Evolutionary conservation across 345 rosid genomes (phyloP).

Genomic region (Camelina sativa): DNA sequence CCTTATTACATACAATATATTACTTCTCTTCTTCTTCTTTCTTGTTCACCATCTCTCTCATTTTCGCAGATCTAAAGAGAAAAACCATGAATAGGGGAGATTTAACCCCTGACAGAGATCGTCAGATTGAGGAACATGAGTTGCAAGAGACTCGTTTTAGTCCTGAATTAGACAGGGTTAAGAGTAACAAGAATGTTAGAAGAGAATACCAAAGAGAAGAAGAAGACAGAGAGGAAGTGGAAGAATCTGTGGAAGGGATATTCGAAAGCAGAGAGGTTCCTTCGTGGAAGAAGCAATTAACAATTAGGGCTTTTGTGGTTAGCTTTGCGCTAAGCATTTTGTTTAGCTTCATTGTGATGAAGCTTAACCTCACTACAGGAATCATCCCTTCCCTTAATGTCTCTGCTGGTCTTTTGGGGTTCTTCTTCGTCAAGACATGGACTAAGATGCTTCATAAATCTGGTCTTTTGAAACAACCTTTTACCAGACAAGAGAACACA

Average conservation of each 20-base stretch:
- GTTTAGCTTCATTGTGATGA: conserved; percentile 70
- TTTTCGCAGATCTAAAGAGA: conserved; percentile 32
- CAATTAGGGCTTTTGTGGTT: conserved; percentile 64
- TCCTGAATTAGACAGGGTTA: conserved; percentile 29
- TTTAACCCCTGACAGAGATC: conserved; percentile 38
- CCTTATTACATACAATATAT: conserved; percentile 18
- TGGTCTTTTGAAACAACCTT: conserved; percentile 72
- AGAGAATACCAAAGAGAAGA: conserved; percentile 30
- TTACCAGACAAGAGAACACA: conserved; percentile 85
- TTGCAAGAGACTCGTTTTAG: conserved; percentile 38
- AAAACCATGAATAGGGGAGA: conserved; percentile 29
- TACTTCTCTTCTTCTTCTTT: conserved; percentile 16
- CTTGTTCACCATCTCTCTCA: conserved; percentile 16
- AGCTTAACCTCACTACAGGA: conserved; percentile 72
- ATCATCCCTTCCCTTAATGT: conserved; percentile 78
- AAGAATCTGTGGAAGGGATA: conserved; percentile 52
- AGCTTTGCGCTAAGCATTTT: conserved; percentile 58
- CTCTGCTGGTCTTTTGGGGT: conserved; percentile 73
- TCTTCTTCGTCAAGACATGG: conserved; percentile 69
- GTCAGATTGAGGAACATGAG: conserved; percentile 40
- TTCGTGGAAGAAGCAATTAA: conserved; percentile 64
- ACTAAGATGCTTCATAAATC: conserved; percentile 53
- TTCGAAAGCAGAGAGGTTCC: conserved; percentile 58
- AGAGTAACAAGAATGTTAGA: conserved; percentile 30
- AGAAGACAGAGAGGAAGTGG: conserved; percentile 25